Percentiles rank a stretch among this genome's conserved stretches.
Evolutionary conservation across 2,329 filamentous ascomycete species (phyloP).

Genomic region (Aspergillus ochraceus): DNA sequence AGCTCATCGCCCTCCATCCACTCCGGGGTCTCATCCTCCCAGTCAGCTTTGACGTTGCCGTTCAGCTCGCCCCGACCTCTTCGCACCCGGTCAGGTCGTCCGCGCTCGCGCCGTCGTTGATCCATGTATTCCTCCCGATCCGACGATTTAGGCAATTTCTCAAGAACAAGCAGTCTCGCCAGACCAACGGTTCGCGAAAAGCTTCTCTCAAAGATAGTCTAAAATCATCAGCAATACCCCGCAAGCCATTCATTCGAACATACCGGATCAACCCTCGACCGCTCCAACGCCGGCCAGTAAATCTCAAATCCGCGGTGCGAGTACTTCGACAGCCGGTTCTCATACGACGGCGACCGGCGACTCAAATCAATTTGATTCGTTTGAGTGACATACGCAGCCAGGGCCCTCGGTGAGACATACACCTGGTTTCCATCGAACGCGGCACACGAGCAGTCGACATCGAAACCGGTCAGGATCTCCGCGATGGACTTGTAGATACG

Average conservation of each 20-base stretch:
- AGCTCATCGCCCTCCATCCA: slow-evolving; percentile 77
- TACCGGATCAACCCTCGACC: slow-evolving; percentile 70
- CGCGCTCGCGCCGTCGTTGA: slow-evolving; percentile 69
- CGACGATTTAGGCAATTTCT: slow-evolving; percentile 68
- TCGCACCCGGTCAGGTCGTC: slow-evolving; percentile 55
- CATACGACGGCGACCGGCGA: slow-evolving; percentile 80
- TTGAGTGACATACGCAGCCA: slow-evolving; percentile 79
- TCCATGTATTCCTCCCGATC: slow-evolving; percentile 71
- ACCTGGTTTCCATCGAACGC: slow-evolving; percentile 81
- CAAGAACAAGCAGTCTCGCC: slow-evolving; percentile 75
- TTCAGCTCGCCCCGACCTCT: slow-evolving; percentile 44
- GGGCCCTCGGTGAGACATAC: slow-evolving; percentile 72
- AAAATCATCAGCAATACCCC: background rate
- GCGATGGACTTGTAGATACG: slow-evolving; percentile 81
- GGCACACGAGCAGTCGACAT: slow-evolving; percentile 80
- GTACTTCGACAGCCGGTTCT: slow-evolving; percentile 84
- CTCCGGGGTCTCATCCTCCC: slow-evolving; percentile 80
- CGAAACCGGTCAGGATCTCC: slow-evolving; percentile 84
- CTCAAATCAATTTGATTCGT: slow-evolving; percentile 77
- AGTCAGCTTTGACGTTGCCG: slow-evolving; percentile 74
- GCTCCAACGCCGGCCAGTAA: slow-evolving; percentile 73
- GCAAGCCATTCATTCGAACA: background rate
- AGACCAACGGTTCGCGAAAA: slow-evolving; percentile 75
- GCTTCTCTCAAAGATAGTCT: slow-evolving; percentile 78
- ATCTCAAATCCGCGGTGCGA: slow-evolving; percentile 82